phyloP scores from a whole-genome alignment of 1,139 yeast genomes.

The Sugiyamaella neomexicana region DNA sequence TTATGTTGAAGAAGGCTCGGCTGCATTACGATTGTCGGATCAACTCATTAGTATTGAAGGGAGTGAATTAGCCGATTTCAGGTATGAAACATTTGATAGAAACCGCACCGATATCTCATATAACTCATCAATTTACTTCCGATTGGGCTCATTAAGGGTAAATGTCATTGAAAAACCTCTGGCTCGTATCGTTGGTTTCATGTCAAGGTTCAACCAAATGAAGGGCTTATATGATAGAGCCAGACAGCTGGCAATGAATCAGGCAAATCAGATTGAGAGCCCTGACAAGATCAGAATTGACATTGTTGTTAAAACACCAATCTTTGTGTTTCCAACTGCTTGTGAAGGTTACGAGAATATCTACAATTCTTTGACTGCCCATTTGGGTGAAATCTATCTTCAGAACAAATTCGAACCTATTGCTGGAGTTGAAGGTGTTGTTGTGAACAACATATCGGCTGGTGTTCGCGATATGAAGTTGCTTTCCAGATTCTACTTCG shows the following conservation, averaged over 20 bases:
- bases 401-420: constrained; percentile 54
- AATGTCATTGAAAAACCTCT: constrained; percentile 83
- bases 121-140: constrained; percentile 61
- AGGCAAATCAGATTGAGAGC: constrained; percentile 63
- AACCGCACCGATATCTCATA: constrained; percentile 39
- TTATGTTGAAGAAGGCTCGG: constrained; percentile 46
- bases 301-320: constrained; percentile 75
- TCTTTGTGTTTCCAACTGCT: constrained; percentile 70
- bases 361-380: constrained; percentile 53
- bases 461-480: constrained; percentile 74
- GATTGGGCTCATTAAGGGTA: constrained; percentile 71
- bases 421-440: constrained; percentile 26
- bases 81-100: constrained; percentile 77
- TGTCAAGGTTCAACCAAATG: constrained; percentile 80
- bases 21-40: constrained; percentile 63
- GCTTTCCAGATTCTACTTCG: constrained; percentile 58
- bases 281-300: constrained; percentile 70
- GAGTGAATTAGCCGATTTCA: constrained; percentile 75
- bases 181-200: constrained; percentile 61
- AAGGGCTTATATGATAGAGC: constrained; percentile 85
- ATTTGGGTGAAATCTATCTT: constrained; percentile 81
- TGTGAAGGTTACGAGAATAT: constrained; percentile 29
- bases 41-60: constrained; percentile 79
- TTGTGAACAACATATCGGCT: constrained; percentile 52
- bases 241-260: constrained; percentile 76